Conservation (phyloP, 2,329 filamentous ascomycete genomes). For the Nannizzia gypsea region DNA sequence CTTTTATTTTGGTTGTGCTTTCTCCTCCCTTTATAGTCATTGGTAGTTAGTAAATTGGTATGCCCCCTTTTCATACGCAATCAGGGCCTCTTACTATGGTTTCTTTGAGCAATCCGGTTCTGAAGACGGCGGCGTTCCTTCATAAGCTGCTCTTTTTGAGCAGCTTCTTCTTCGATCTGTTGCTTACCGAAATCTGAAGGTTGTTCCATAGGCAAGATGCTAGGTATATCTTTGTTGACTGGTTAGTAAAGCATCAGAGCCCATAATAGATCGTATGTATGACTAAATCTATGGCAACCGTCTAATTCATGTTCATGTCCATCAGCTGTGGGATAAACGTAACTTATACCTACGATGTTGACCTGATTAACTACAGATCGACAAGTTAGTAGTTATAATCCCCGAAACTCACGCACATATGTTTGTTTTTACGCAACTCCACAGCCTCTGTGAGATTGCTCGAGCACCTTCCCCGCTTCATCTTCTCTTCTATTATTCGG, state of each 20-base stretch:
- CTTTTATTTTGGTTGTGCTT: neutral
- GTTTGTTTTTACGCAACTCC: too few relatives aligned
- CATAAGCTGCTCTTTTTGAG: neutral
- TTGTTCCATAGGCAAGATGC: neutral
- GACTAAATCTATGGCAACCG: neutral
- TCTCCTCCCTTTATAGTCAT: neutral
- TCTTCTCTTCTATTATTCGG: neutral
- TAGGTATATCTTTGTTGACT: too few relatives aligned
- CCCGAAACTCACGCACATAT: neutral
- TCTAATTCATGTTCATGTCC: neutral
- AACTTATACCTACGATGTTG: neutral
- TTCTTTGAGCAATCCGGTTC: slow-evolving; percentile 5
- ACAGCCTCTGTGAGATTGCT: neutral
- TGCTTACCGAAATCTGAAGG: neutral
- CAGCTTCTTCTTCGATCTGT: neutral
- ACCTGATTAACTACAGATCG: too few relatives aligned
- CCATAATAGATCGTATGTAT: neutral
- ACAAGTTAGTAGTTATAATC: too few relatives aligned
- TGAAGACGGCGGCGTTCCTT: slow-evolving; percentile 3
- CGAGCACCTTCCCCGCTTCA: neutral
- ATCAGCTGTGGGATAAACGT: neutral
- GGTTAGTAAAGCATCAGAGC: too few relatives aligned
- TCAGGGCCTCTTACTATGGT: too few relatives aligned
- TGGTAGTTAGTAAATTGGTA: neutral
- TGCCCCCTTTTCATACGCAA: too few relatives aligned